These are phyloP conservation scores for Coriolopsis trogii DNA, from an alignment of 1,284 basidiomycete species.

Conservation along the genomic window DNA sequence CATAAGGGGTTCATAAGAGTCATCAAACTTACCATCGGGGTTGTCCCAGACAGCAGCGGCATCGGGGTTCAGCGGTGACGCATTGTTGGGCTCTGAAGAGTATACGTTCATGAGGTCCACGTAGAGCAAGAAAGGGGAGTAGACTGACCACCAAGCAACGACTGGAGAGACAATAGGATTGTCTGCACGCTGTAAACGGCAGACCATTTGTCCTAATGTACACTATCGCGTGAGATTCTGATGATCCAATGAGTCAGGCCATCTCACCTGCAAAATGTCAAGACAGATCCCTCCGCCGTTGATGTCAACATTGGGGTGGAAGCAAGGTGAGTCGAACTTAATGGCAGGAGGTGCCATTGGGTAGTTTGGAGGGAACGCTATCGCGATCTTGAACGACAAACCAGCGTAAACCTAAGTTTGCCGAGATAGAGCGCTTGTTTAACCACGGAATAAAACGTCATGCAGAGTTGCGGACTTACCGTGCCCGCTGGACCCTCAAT, in stretches of 20 bases:
- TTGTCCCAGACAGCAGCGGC: constrained; percentile 78
- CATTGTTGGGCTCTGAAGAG: constrained; percentile 83
- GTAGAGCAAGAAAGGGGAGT: constrained; percentile 23
- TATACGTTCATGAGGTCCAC: background rate
- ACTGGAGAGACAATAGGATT: constrained; percentile 84
- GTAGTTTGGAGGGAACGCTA: constrained; percentile 82
- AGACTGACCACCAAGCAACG: constrained; percentile 72
- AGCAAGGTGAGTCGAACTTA: constrained; percentile 83
- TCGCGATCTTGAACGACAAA: constrained; percentile 77
- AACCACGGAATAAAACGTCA: constrained; percentile 1
- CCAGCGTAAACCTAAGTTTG: constrained; percentile 72
- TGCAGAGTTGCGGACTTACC: constrained; percentile 36
- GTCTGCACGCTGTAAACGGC: constrained; percentile 90
- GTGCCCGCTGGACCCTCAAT: constrained; percentile 80
- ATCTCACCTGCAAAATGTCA: constrained; percentile 74
- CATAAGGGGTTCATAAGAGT: background rate
- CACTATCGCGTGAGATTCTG: no score
- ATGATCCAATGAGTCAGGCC: no score
- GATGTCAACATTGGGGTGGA: constrained; percentile 86
- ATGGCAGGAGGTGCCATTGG: constrained; percentile 82
- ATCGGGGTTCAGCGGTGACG: constrained; percentile 82
- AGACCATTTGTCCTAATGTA: constrained; percentile 94
- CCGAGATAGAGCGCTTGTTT: constrained; percentile 9
- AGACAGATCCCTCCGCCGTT: constrained; percentile 80
- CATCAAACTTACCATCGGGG: constrained; percentile 53